Evolutionary conservation across 2,329 filamentous ascomycete species (phyloP), one percentile per base, ranked within the genome.

Genomic region (Claviceps spartinae): DNA sequence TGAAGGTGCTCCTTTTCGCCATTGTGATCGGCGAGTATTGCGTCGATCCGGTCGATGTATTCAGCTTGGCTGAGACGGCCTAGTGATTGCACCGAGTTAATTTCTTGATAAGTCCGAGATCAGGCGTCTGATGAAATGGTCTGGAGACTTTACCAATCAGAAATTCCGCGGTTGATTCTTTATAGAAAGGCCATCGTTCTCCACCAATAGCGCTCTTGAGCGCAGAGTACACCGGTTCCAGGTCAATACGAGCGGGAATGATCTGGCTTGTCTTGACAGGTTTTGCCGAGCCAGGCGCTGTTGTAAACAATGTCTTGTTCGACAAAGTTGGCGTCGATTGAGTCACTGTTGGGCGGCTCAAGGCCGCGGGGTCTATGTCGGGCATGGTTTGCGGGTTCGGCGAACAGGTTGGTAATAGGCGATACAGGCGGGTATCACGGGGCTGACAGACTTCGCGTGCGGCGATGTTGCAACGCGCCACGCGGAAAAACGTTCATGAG

Each of bases 281-380:
- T 62, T 81, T 81, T 52, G 69, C 68, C 18, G 72, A 67, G 50
- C 66, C 68, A 2, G 75, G 68, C 2, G 73, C 69, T 41, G 76
- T 73, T 52, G 78, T 71, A 45, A 74, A 74, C 58, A 83, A 73
- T 49, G 77, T 71, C 63, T 83, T 83, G 45, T 69, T 72, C 54
- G 77, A 68, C 53, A 83, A 66, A 42, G 79, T 71, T 54, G 81
- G 79, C 5, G 80, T 82, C 46, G 78, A 72, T 52, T 81, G 72
- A 65, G 69, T 75, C 64, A 76, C 65, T 47, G 78, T 69, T 55
- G 79, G 77, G 62, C 80, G 78, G 72, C 79, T 83, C 61, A 85
- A 68, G 57, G 81, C 80, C 71, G 81, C 79, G 62, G 81, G 81
- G 72, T 84, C 81, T 69, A 85, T 84, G 69, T 84, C 81, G 61